Conservation (phyloP, 2,329 filamentous ascomycete genomes). For the Pseudocercospora pini-densiflorae region DNA sequence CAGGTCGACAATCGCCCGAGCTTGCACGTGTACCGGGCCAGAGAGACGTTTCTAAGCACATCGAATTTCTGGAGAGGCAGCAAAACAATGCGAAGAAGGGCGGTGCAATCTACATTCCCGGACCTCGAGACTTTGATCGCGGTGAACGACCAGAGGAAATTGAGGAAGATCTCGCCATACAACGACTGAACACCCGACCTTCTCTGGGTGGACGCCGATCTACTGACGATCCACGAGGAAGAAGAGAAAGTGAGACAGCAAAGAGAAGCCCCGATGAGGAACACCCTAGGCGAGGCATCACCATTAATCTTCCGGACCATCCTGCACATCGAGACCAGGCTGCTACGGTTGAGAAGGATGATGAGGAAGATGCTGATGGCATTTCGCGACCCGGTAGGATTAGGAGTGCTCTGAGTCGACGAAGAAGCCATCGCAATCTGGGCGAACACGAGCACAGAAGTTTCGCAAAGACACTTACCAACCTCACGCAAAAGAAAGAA, state of each 20-base stretch:
- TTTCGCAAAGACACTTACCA: conserved; percentile 59
- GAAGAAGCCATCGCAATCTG: conserved; percentile 12
- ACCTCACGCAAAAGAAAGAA: conserved; percentile 59
- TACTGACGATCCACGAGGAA: conserved; percentile 29
- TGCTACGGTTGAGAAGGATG: conserved; percentile 28
- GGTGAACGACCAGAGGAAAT: conserved; percentile 72
- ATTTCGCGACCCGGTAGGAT: conserved; percentile 12
- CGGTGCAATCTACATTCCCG: conserved; percentile 83
- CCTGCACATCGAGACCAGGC: conserved; percentile 38
- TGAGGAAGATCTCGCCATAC: conserved; percentile 49
- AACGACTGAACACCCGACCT: conserved; percentile 35
- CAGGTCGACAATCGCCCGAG: conserved; percentile 43
- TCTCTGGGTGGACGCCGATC: conserved; percentile 17
- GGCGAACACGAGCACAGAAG: conserved; percentile 27
- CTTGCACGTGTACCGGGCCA: conserved; percentile 55
- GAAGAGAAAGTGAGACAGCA: conserved; percentile 19
- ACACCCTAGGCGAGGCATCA: conserved; percentile 61
- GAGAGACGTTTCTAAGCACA: conserved; percentile 67
- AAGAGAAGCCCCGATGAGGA: conserved; percentile 42
- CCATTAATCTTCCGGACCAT: conserved; percentile 67
- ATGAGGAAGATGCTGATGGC: conserved; percentile 14
- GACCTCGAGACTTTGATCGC: conserved; percentile 85
- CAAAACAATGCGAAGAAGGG: conserved; percentile 66
- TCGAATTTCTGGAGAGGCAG: conserved; percentile 85
- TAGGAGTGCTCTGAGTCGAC: conserved; percentile 14